Percentiles rank a stretch among this genome's conserved stretches.
Conservation (phyloP, 345 rosid species). For the Populus ilicifolia region DNA sequence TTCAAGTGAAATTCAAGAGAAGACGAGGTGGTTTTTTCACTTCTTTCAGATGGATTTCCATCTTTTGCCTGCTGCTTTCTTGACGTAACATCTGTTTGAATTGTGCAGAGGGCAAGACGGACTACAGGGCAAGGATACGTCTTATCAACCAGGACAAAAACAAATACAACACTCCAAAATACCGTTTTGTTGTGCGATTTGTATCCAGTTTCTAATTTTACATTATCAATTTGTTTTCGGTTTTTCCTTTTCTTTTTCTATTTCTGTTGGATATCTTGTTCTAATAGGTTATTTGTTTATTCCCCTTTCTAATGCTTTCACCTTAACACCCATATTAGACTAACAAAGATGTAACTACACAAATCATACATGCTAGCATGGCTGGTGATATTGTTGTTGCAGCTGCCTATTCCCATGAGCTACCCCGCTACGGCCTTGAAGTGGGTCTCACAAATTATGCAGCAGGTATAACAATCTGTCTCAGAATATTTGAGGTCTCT, state of each 20-base stretch:
- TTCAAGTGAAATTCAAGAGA: slow-evolving; percentile 68
- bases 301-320: background rate
- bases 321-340: slow-evolving; percentile 41
- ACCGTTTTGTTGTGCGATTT: slow-evolving; percentile 62
- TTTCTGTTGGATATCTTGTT: too few relatives aligned
- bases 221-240: background rate
- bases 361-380: slow-evolving; percentile 48
- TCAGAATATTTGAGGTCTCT: background rate
- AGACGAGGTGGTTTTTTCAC: slow-evolving; percentile 43
- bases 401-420: slow-evolving; percentile 63
- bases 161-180: slow-evolving; percentile 71
- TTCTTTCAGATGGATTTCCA: background rate
- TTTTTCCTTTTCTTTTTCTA: background rate
- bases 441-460: slow-evolving; percentile 75
- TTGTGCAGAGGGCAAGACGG: slow-evolving; percentile 63
- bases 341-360: slow-evolving; percentile 63
- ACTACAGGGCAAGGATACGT: slow-evolving; percentile 66
- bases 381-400: slow-evolving; percentile 61
- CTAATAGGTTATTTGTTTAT: background rate
- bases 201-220: slow-evolving; percentile 38
- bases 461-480: slow-evolving; percentile 44
- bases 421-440: slow-evolving; percentile 57
- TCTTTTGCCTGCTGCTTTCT: background rate
- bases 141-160: slow-evolving; percentile 71
- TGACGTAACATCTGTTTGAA: background rate